Evolutionary conservation across 176 grass and related monocot species (phyloP).

Genomic region (barley (Hordeum vulgare)): DNA sequence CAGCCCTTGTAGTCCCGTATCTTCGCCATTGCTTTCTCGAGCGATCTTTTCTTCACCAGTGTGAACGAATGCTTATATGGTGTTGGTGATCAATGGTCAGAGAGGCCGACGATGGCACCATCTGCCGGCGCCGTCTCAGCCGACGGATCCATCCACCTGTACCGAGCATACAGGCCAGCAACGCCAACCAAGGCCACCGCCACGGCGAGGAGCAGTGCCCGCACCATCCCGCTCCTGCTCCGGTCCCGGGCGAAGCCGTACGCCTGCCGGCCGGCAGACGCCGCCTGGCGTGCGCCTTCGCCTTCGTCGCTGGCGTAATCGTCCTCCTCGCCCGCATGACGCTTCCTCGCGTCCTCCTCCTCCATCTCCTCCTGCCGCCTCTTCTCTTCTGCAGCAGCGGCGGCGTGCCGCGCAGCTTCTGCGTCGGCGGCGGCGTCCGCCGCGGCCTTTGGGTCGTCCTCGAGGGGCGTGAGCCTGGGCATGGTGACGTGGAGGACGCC

Average conservation of each 20-base stretch:
- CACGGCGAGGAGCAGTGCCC: background rate
- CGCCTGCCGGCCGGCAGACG: background rate
- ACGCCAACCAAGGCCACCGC: slow-evolving; percentile 12
- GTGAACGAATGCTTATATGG: background rate
- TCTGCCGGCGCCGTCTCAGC: background rate
- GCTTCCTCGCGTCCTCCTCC: background rate
- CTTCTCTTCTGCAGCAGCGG: background rate
- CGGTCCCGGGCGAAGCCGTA: background rate
- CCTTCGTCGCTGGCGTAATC: background rate
- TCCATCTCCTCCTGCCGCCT: background rate
- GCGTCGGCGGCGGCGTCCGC: background rate
- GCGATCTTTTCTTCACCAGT: background rate
- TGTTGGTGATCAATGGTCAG: background rate
- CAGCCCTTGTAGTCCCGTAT: too few relatives aligned
- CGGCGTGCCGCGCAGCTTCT: background rate
- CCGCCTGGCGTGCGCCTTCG: background rate
- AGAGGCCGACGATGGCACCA: background rate
- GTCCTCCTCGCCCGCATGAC: background rate
- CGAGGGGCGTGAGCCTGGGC: slow-evolving; percentile 5
- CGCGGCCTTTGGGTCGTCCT: background rate
- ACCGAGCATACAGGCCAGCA: slow-evolving; percentile 17
- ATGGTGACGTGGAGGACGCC: slow-evolving; percentile 28
- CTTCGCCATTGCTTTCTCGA: background rate
- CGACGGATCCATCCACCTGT: slow-evolving; percentile 16
- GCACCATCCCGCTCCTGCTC: background rate